Conservation (phyloP, 768 basidiomycete genomes). For the Gymnopilus junonius region DNA sequence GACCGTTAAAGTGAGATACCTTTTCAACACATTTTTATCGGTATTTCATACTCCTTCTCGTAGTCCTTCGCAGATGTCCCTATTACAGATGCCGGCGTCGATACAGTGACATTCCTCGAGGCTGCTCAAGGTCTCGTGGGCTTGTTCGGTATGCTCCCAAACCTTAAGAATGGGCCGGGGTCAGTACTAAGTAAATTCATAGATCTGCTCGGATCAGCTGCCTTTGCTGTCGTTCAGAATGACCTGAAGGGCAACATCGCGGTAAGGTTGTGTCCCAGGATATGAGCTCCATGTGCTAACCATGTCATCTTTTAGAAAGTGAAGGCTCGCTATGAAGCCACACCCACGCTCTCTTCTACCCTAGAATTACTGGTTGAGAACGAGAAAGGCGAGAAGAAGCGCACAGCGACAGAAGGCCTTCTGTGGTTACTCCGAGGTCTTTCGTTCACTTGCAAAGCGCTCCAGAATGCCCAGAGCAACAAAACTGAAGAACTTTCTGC, state of each 20-base stretch:
- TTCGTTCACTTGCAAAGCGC: slow-evolving; percentile 84
- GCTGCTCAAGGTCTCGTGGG: slow-evolving; percentile 88
- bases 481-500: slow-evolving; percentile 61
- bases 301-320: slow-evolving; percentile 74
- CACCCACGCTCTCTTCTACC: slow-evolving; percentile 68
- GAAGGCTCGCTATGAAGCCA: slow-evolving; percentile 72
- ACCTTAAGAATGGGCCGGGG: not conserved
- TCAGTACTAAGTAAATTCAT: slow-evolving; percentile 1
- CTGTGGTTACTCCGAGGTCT: slow-evolving; percentile 94
- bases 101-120: slow-evolving; percentile 87
- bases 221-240: slow-evolving; percentile 81
- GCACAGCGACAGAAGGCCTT: slow-evolving; percentile 86
- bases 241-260: slow-evolving; percentile 93
- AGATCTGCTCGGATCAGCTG: slow-evolving; percentile 88
- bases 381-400: slow-evolving; percentile 88
- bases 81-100: slow-evolving; percentile 83
- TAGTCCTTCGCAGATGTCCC: slow-evolving; percentile 96
- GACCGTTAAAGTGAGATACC: slow-evolving; percentile 58
- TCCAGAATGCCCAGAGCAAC: slow-evolving; percentile 73
- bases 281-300: not conserved
- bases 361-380: slow-evolving; percentile 83
- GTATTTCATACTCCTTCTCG: not conserved
- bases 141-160: slow-evolving; percentile 77
- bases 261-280: slow-evolving; percentile 47
- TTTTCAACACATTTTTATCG: not conserved